Percentiles rank a stretch among this genome's conserved stretches.
Evolutionary conservation across 1,284 basidiomycete species (phyloP).

Genomic region (Bjerkandera adusta): DNA sequence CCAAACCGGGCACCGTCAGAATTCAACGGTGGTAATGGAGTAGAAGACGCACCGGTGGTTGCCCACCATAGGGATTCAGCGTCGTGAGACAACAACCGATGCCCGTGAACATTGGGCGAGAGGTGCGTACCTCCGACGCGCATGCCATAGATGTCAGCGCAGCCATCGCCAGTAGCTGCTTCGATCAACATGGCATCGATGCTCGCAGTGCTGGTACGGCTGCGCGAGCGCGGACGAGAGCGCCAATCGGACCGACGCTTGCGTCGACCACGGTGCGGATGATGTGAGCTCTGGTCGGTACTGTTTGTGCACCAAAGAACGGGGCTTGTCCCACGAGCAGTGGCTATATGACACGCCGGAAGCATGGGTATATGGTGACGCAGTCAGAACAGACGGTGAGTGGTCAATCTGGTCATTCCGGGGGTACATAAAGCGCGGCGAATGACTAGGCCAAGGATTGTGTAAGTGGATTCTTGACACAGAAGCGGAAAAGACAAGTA

Average conservation of each 20-base stretch:
- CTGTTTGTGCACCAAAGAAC: slow-evolving; percentile 24
- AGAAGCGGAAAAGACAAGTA: slow-evolving; percentile 22
- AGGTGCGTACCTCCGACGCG: slow-evolving; percentile 22
- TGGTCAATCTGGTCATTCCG: slow-evolving; percentile 24
- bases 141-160: slow-evolving; percentile 15
- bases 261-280: slow-evolving; percentile 24
- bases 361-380: slow-evolving; percentile 16
- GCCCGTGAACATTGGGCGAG: slow-evolving; percentile 14
- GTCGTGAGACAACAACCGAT: slow-evolving; percentile 22
- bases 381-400: slow-evolving; percentile 17
- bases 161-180: slow-evolving; percentile 40
- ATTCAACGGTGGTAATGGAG: neutral
- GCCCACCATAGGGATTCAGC: slow-evolving; percentile 29
- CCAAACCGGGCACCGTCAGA: neutral
- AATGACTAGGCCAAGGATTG: slow-evolving; percentile 22
- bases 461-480: too few species aligned
- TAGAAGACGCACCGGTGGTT: slow-evolving; percentile 11
- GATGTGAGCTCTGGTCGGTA: slow-evolving; percentile 18
- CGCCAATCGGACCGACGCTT: slow-evolving; percentile 18
- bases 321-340: slow-evolving; percentile 26
- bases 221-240: slow-evolving; percentile 28
- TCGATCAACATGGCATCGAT: slow-evolving; percentile 66
- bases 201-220: slow-evolving; percentile 32
- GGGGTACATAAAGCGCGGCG: slow-evolving; percentile 20
- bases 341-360: slow-evolving; percentile 18